Conservation (phyloP, 75 land plant genomes). For the Chamaecyparis obtusa region DNA sequence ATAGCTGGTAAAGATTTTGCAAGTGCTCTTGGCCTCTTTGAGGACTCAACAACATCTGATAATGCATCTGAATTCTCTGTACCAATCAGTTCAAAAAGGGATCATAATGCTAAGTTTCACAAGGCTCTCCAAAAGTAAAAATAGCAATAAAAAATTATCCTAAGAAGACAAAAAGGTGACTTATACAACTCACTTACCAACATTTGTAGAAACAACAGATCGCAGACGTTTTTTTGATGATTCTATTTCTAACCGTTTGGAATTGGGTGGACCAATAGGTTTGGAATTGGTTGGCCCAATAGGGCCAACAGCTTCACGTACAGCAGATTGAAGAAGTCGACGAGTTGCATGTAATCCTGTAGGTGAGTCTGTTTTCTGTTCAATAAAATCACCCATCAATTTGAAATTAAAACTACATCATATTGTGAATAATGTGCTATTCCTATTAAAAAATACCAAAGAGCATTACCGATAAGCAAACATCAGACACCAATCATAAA, state of each 20-base stretch:
- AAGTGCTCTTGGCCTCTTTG: conserved; percentile 18
- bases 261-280: conserved; percentile 21
- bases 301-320: conserved; percentile 86
- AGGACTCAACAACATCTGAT: conserved; percentile 2
- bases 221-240: conserved; percentile 63
- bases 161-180: neutral
- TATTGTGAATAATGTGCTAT: neutral
- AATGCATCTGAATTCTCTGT: conserved; percentile 20
- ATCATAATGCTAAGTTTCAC: neutral
- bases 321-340: conserved; percentile 88
- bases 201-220: conserved; percentile 76
- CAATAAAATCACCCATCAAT: conserved; percentile 7
- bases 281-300: conserved; percentile 3
- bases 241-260: conserved; percentile 13
- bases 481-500: neutral
- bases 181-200: conserved; percentile 20
- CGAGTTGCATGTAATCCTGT: conserved; percentile 48
- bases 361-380: conserved; percentile 25
- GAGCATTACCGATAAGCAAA: neutral
- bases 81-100: neutral
- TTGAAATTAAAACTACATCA: neutral
- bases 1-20: conserved; percentile 31
- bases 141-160: neutral
- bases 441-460: neutral
- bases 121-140: neutral